Evolutionary conservation across 371 early-diverging fungal species (phyloP), one percentile per base, ranked within the genome.

Genomic region (Syncephalastrum monosporum): DNA sequence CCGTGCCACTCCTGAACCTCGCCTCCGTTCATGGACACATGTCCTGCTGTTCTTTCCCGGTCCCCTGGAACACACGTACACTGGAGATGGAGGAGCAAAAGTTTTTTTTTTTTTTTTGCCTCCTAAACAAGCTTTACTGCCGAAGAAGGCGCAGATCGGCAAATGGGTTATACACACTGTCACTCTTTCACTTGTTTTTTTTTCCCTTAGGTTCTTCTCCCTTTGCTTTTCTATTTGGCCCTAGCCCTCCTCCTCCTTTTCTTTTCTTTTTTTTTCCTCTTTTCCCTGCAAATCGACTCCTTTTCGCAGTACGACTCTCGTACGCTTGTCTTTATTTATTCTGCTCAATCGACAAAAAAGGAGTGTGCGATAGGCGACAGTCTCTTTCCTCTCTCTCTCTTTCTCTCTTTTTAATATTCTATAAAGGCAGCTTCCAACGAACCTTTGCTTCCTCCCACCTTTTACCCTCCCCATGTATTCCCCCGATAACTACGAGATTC

Each of bases 401-500:
- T 44, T 42, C 19, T 53, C 42, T 42, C 19, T 42, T 12, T 53
- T 53, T 53, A 21, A 48, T 48, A 48, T 43, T 59, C 42, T 52
- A 38, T 43, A 19, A 50, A 47, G 47, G 38, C 38, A 33, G 38
- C 7, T 12, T 10, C 8, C 38, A 10, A 33, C 38, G 8, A 48
- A 48, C 15, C 48, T 13, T 48, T 23, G 23, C 21, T 48, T 48
- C 21, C 6, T 15, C 4, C n/a, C 27, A 14, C 48, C 15, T 48
- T 48, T 19, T 46, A 16, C 19, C 46, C 23, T 15, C 19, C n/a
- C 15, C 24, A 78, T 78, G 79, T 78, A 75, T 57, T 64, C 73
- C 27, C 79, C 79, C 27, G 79, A 78, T 60, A 54, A 71, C 49
- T 75, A 61, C 56, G 79, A 78, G 64, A 75, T 78, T 46, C 49